A percentile compares a stretch with the other conserved stretches of the same genome.
phyloP scores from a whole-genome alignment of 371 early-diverging fungal genomes.

The Circinella minor region DNA sequence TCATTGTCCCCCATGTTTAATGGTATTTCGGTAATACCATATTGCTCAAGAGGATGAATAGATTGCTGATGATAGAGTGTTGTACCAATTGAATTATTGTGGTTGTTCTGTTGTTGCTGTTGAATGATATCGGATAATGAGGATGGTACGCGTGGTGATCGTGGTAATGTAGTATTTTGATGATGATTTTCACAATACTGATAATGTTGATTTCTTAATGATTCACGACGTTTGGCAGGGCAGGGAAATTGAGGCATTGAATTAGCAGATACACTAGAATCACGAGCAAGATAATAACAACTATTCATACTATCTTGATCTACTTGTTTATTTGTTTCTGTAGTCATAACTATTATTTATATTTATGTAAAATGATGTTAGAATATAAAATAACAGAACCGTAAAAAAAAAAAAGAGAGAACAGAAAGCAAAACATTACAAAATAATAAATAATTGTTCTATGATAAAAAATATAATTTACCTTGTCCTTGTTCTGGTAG shows the following conservation, averaged over 20 bases:
- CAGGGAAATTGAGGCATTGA: constrained; percentile 7
- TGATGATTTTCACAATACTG: background rate
- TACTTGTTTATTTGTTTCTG: too few relatives aligned
- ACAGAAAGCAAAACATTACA: too few relatives aligned
- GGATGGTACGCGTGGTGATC: background rate
- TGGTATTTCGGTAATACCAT: constrained; percentile 2
- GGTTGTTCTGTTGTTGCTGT: too few relatives aligned
- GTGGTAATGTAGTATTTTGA: background rate
- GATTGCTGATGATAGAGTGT: too few relatives aligned
- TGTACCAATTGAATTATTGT: too few relatives aligned
- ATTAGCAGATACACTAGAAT: background rate
- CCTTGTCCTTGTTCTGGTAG: background rate
- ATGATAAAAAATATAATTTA: too few relatives aligned
- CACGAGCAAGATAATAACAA: background rate
- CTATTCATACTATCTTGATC: background rate
- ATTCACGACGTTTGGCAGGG: background rate
- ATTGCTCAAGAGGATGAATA: too few relatives aligned
- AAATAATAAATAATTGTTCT: too few relatives aligned
- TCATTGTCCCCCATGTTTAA: constrained; percentile 7
- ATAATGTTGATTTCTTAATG: background rate
- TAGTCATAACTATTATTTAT: too few relatives aligned
- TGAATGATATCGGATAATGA: constrained; percentile 10
- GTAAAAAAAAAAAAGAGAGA: too few relatives aligned
- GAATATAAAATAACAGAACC: too few relatives aligned
- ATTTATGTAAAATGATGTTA: too few relatives aligned